These are phyloP conservation scores for Chenopodium formosanum DNA, from an alignment of 148 eudicot genomes.

Conservation along the genomic window DNA sequence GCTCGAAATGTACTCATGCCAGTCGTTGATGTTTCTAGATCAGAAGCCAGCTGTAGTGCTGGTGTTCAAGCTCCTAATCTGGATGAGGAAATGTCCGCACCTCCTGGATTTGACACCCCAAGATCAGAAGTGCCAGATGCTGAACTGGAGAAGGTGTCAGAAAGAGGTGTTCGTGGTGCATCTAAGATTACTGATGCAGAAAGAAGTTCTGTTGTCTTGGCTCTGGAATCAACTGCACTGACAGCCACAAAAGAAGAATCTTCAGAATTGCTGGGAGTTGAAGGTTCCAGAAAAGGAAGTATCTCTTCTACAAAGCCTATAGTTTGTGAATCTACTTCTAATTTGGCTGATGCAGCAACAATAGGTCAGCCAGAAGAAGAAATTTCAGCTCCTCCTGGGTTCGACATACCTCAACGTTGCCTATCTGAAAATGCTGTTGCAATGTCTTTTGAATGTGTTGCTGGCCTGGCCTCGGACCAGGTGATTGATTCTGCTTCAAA, in stretches of 20 bases:
- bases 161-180: constrained; percentile 5
- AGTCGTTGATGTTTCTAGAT: constrained; percentile 10
- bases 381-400: constrained; percentile 45
- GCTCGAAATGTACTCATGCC: constrained; percentile 9
- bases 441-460: constrained; percentile 14
- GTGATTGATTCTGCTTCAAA: constrained; percentile 15
- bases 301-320: constrained; percentile 10
- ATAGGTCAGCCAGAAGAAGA: constrained; percentile 37
- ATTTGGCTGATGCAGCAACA: constrained; percentile 12
- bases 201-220: constrained; percentile 37
- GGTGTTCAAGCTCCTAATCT: constrained; percentile 12
- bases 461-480: constrained; percentile 20
- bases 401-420: constrained; percentile 35
- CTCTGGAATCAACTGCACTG: constrained; percentile 31
- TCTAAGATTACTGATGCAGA: constrained; percentile 18
- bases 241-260: constrained; percentile 15
- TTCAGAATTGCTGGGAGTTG: background rate
- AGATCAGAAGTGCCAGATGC: constrained; percentile 8
- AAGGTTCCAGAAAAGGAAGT: constrained; percentile 16
- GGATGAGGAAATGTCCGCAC: constrained; percentile 37
- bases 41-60: constrained; percentile 10
- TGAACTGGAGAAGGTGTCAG: constrained; percentile 8
- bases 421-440: constrained; percentile 23
- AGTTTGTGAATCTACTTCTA: background rate
- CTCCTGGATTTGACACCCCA: constrained; percentile 38